Evolutionary conservation across 768 basidiomycete genomes (phyloP).

Genomic region (Coprinopsis cinerea): DNA sequence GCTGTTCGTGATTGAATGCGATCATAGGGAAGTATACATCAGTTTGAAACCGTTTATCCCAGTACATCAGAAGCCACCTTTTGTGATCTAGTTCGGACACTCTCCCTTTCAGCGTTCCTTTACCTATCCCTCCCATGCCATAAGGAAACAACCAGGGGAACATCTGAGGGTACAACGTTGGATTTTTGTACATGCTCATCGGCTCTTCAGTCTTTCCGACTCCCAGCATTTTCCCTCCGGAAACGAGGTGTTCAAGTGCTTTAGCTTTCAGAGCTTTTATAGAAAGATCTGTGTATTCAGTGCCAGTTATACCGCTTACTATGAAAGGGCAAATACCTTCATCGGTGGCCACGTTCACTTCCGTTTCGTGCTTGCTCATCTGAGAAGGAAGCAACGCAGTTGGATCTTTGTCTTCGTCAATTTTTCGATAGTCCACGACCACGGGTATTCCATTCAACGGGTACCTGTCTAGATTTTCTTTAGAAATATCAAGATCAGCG

Average conservation of each 20-base stretch:
- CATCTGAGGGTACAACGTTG: too few relatives aligned
- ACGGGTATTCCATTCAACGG: conserved; percentile 19
- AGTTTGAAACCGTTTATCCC: too few relatives aligned
- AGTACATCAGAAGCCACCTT: conserved; percentile 21
- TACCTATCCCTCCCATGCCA: conserved; percentile 30
- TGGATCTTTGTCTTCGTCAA: conserved; percentile 16
- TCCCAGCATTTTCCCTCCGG: conserved; percentile 20
- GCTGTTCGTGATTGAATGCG: conserved; percentile 34
- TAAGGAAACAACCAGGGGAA: conserved; percentile 39
- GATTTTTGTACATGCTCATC: conserved; percentile 29
- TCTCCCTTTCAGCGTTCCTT: not conserved
- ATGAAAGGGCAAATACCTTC: conserved; percentile 30
- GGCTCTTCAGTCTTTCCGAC: conserved; percentile 22
- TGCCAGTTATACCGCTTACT: conserved; percentile 31
- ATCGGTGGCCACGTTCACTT: conserved; percentile 23
- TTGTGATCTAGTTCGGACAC: not conserved
- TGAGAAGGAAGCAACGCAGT: conserved; percentile 9
- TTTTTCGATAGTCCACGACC: conserved; percentile 17
- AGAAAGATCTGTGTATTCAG: conserved; percentile 17
- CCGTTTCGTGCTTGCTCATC: conserved; percentile 21
- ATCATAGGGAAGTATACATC: conserved; percentile 34
- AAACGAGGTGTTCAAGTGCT: conserved; percentile 24
- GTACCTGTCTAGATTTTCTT: conserved; percentile 20
- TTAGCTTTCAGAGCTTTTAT: conserved; percentile 15
- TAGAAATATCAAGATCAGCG: conserved; percentile 24